A percentile compares a stretch with the other conserved stretches of the same genome.
These are phyloP conservation scores for Tricholoma matsutake DNA, from an alignment of 768 basidiomycete species.

Conservation along the genomic window DNA sequence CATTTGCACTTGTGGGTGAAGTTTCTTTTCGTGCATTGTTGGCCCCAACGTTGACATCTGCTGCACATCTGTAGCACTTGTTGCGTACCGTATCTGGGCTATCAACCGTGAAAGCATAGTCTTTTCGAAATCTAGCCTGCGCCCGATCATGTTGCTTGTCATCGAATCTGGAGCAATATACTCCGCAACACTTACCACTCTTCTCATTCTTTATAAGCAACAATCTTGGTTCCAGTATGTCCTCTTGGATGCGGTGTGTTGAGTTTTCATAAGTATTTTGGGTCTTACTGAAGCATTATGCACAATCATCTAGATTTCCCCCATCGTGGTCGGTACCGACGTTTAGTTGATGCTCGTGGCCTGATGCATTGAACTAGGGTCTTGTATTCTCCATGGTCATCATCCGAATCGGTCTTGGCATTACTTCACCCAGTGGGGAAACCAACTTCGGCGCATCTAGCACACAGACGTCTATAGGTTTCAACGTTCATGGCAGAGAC, in stretches of 20 bases:
- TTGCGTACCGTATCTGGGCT: conserved; percentile 33
- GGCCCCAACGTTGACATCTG: neutral
- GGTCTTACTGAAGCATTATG: neutral
- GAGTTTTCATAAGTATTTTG: neutral
- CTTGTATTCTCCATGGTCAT: conserved; percentile 40
- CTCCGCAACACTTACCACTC: conserved; percentile 28
- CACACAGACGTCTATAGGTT: neutral
- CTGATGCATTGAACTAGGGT: conserved; percentile 11
- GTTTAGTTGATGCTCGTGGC: neutral
- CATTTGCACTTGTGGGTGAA: conserved; percentile 29
- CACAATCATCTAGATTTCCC: neutral
- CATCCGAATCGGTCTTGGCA: conserved; percentile 35
- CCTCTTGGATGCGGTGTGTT: conserved; percentile 32
- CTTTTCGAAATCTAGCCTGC: conserved; percentile 22
- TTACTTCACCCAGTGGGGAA: conserved; percentile 18
- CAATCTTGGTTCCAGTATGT: conserved; percentile 36
- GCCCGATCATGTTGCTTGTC: conserved; percentile 32
- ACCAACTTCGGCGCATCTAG: neutral
- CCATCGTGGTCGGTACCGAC: conserved; percentile 7
- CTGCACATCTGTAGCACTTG: conserved; percentile 18
- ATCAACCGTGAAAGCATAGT: conserved; percentile 25
- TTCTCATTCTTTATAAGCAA: conserved; percentile 31
- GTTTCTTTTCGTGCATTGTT: neutral
- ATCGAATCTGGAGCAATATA: conserved; percentile 38
- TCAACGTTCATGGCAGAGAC: neutral